These are phyloP conservation scores for Pseudoscleropodium purum DNA, from an alignment of 225 moss, liverwort and hornwort species.

Conservation along the genomic window DNA sequence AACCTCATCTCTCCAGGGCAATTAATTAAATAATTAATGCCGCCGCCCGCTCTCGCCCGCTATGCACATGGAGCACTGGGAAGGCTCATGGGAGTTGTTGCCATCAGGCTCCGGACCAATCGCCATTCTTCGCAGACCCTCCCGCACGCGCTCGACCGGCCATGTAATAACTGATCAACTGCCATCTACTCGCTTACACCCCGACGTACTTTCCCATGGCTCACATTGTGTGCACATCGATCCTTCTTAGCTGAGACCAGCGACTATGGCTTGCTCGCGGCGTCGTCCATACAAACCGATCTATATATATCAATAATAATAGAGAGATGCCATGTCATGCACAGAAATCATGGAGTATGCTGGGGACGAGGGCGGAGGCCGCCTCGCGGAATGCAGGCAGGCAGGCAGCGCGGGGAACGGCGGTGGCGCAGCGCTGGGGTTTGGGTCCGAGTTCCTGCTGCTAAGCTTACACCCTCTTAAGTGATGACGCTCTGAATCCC, in stretches of 20 bases:
- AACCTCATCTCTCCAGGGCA: conserved; percentile 9
- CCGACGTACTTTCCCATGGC: not conserved
- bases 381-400: not conserved
- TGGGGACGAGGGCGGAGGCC: not conserved
- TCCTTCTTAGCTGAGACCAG: not conserved
- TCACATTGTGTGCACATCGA: conserved; percentile 1
- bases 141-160: not conserved
- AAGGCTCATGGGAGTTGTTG: not conserved
- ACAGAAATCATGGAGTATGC: not conserved
- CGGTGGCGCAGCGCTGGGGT: conserved; percentile 12
- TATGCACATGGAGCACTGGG: not conserved
- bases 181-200: conserved; percentile 4
- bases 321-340: not conserved
- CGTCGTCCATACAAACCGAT: not conserved
- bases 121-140: not conserved
- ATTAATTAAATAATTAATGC: not conserved
- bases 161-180: not conserved
- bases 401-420: conserved; percentile 14
- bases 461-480: conserved; percentile 7
- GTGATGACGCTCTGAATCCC: conserved; percentile 33
- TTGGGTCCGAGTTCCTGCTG: conserved; percentile 14
- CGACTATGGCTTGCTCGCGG: not conserved
- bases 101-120: not conserved
- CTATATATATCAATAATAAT: not conserved
- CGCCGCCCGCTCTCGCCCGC: not conserved